Percentiles rank a stretch among this genome's conserved stretches.
Evolutionary conservation across 495 filamentous ascomycete species (phyloP).

Genomic region (Astrothelium subdiscretum): DNA sequence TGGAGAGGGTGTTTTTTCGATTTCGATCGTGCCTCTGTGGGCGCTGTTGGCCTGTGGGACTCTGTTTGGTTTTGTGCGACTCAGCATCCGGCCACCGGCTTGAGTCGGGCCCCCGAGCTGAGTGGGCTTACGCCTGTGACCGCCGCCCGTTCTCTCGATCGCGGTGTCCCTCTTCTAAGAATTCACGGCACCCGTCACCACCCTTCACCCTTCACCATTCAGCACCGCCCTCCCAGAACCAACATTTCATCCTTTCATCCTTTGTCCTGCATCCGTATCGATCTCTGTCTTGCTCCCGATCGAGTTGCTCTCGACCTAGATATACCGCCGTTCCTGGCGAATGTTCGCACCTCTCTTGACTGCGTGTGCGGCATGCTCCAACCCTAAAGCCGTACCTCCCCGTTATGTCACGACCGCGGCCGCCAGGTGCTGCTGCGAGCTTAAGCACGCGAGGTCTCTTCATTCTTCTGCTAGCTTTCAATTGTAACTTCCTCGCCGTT

Average conservation of each 20-base stretch:
- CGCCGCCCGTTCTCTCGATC: neutral
- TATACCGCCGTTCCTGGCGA: neutral
- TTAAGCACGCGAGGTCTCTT: slow-evolving; percentile 25
- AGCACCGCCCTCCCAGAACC: neutral
- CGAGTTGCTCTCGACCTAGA: slow-evolving; percentile 1
- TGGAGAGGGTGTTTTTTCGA: neutral
- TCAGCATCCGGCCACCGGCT: neutral
- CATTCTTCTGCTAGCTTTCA: slow-evolving; percentile 31
- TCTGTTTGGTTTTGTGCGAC: neutral
- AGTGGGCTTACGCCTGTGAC: neutral
- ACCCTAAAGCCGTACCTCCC: slow-evolving; percentile 2
- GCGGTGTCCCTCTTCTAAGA: neutral
- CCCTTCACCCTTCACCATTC: neutral
- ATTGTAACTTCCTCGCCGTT: slow-evolving; percentile 43
- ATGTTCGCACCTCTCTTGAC: slow-evolving; percentile 9
- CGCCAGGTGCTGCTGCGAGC: slow-evolving; percentile 23
- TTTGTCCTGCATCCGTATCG: slow-evolving; percentile 2
- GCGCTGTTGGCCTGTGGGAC: neutral
- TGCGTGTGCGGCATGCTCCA: slow-evolving; percentile 10
- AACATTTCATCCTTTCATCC: neutral
- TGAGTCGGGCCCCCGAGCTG: neutral
- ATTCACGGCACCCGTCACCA: neutral
- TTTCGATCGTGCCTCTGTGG: neutral
- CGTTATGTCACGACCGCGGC: slow-evolving; percentile 26
- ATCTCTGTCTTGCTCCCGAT: neutral